A percentile compares a stretch with the other conserved stretches of the same genome.
These are phyloP conservation scores for Dryas octopetala DNA, from an alignment of 306 rosid genomes.

Conservation along the genomic window DNA sequence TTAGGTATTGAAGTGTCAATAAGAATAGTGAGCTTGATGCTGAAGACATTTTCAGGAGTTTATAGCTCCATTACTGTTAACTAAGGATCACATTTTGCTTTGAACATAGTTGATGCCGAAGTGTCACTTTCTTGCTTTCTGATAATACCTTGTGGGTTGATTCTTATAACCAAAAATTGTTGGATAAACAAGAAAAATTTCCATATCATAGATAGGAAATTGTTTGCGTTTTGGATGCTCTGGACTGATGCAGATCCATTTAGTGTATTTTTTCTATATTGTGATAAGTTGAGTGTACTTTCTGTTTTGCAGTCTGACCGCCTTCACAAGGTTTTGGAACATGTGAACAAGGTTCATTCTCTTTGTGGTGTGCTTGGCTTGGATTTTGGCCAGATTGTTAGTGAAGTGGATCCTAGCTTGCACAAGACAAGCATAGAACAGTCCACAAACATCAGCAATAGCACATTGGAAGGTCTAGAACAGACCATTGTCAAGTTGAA, in stretches of 20 bases:
- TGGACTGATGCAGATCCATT: neutral
- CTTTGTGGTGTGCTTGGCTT: slow-evolving; percentile 83
- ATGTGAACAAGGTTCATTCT: slow-evolving; percentile 85
- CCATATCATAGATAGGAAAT: neutral
- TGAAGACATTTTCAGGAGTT: neutral
- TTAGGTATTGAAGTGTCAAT: neutral
- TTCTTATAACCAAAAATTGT: neutral
- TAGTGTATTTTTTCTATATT: neutral
- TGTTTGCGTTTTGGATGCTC: slow-evolving; percentile 2
- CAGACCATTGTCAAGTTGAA: slow-evolving; percentile 66
- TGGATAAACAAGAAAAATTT: neutral
- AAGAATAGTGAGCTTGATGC: neutral
- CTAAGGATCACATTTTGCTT: neutral
- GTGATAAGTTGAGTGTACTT: neutral
- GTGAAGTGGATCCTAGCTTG: slow-evolving; percentile 92
- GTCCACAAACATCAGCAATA: slow-evolving; percentile 76
- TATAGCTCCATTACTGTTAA: neutral
- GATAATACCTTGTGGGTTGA: neutral
- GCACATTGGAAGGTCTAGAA: slow-evolving; percentile 91
- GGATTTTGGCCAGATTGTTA: slow-evolving; percentile 83
- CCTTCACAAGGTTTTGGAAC: slow-evolving; percentile 82
- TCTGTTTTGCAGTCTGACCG: slow-evolving; percentile 72
- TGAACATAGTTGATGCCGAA: neutral
- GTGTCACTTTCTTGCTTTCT: neutral
- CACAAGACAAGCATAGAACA: slow-evolving; percentile 64